A percentile compares a stretch with the other conserved stretches of the same genome.
These are phyloP conservation scores for Avena sativa DNA, from an alignment of 176 grass and related monocot species.

Conservation along the genomic window DNA sequence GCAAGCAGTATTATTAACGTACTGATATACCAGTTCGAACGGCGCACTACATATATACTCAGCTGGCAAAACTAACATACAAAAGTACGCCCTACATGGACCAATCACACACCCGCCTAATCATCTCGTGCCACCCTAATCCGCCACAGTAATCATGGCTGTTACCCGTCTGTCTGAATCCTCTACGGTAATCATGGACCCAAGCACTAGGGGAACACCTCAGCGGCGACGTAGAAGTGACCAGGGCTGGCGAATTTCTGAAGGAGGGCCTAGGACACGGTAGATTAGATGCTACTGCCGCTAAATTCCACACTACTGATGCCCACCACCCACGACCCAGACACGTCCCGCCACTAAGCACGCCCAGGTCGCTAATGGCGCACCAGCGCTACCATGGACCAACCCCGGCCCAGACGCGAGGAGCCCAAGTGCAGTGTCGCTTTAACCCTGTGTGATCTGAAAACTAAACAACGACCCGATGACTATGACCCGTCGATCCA, in stretches of 20 bases:
- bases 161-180: not conserved
- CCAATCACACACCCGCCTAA: not conserved
- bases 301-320: constrained; percentile 3
- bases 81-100: not conserved
- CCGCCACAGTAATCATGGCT: constrained; percentile 40
- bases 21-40: too few relatives aligned
- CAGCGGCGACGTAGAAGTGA: not conserved
- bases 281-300: not conserved
- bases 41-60: not conserved
- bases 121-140: constrained; percentile 33
- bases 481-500: not conserved
- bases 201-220: constrained; percentile 19
- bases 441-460: constrained; percentile 40
- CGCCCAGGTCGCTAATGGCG: constrained; percentile 52
- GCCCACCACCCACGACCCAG: constrained; percentile 35
- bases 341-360: constrained; percentile 52
- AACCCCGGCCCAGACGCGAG: constrained; percentile 11
- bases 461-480: not conserved
- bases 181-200: not conserved
- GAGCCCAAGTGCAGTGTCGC: constrained; percentile 16
- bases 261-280: not conserved
- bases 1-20: not conserved
- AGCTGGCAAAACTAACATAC: not conserved
- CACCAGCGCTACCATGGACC: constrained; percentile 23
- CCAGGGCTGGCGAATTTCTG: not conserved